phyloP scores from a whole-genome alignment of 306 rosid genomes.

The Crotalaria pallida region DNA sequence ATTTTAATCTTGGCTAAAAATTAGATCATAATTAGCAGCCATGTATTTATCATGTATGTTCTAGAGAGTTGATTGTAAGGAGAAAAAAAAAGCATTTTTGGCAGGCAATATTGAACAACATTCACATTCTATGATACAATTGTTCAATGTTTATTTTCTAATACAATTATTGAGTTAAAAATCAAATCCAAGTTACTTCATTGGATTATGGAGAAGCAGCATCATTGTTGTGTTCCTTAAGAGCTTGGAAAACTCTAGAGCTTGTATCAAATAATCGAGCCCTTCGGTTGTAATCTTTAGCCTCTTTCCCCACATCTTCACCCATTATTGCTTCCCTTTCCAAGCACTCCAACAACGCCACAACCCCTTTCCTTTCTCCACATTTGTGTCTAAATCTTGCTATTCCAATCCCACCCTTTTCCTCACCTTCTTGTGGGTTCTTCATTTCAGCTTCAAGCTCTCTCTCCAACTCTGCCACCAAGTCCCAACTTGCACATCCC shows the following conservation, averaged over 20 bases:
- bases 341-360: constrained; percentile 65
- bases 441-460: constrained; percentile 45
- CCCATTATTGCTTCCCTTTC: constrained; percentile 87
- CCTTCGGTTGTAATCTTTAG: constrained; percentile 65
- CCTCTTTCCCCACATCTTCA: constrained; percentile 65
- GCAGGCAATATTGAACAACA: background rate
- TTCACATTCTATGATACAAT: background rate
- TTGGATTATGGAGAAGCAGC: background rate
- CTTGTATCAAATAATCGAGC: constrained; percentile 66
- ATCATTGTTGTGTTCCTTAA: constrained; percentile 27
- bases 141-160: background rate
- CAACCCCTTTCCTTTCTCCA: constrained; percentile 40
- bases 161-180: background rate
- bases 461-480: constrained; percentile 32
- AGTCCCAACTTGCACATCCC: constrained; percentile 28
- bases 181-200: background rate
- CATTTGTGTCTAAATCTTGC: constrained; percentile 41
- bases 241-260: constrained; percentile 66
- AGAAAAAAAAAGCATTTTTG: too few relatives aligned
- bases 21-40: too few relatives aligned
- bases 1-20: too few relatives aligned
- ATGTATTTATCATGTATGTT: too few relatives aligned
- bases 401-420: constrained; percentile 17
- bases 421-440: constrained; percentile 21
- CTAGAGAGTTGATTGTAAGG: too few relatives aligned